Conservation (phyloP, 2,329 filamentous ascomycete genomes). For the Harringtonia lauricola region DNA sequence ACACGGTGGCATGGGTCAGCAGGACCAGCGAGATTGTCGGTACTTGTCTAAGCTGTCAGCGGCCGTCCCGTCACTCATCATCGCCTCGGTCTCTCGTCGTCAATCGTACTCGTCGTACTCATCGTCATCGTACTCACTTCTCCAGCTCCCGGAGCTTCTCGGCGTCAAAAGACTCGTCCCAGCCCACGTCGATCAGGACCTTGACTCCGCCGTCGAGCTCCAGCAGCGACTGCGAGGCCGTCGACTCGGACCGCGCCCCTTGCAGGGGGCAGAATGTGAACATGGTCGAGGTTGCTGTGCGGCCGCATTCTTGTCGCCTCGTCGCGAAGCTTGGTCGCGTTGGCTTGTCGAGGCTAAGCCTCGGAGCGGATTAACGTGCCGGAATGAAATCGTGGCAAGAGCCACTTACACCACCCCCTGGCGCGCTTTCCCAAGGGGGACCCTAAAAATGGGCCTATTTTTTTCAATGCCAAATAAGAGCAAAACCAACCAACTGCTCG, state of each 20-base stretch:
- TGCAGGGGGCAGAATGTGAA: constrained; percentile 92
- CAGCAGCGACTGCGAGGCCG: constrained; percentile 86
- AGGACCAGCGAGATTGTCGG: constrained; percentile 89
- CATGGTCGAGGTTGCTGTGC: constrained; percentile 41
- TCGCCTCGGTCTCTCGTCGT: neutral
- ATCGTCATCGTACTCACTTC: constrained; percentile 67
- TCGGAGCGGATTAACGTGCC: constrained; percentile 18
- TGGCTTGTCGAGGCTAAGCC: no score
- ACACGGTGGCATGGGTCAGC: constrained; percentile 83
- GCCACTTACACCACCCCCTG: neutral
- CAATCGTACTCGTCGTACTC: no score
- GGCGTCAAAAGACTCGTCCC: constrained; percentile 85
- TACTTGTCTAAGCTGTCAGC: constrained; percentile 57
- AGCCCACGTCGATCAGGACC: constrained; percentile 86
- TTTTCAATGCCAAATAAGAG: neutral
- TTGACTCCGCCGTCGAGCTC: constrained; percentile 97
- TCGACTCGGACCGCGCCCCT: constrained; percentile 77
- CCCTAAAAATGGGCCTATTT: neutral
- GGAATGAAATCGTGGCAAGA: constrained; percentile 21
- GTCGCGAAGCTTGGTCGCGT: neutral
- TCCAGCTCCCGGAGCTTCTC: constrained; percentile 78
- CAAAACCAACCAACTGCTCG: neutral
- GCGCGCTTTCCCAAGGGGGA: neutral
- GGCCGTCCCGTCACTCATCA: neutral
- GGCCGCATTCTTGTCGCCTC: neutral